Evolutionary conservation across 1,284 basidiomycete genomes (phyloP), one percentile per base, ranked within the genome.

Genomic region (Cryptococcus sp.): DNA sequence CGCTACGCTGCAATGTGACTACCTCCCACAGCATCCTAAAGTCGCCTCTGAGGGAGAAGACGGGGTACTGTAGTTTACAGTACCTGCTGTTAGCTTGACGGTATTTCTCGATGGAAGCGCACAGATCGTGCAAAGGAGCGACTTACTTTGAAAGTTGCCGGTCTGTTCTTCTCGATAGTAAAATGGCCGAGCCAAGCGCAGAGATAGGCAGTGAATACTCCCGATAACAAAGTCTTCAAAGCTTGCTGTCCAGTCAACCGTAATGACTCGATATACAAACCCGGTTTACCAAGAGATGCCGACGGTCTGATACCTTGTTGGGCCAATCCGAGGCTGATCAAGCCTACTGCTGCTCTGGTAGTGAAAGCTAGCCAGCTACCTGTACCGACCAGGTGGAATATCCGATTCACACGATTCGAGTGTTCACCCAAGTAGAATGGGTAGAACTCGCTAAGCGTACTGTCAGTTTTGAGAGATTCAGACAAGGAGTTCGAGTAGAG

Each of bases 391-490:
- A 69, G 54, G 55, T 69, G 67, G 13, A 69, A 48, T 22, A 58
- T 44, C 10, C 67, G 50, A 41, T 61, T 66, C n/a, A 61, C 40
- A 3, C 55, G 63, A n/a, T 41, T 47, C 5, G 63, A 61, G 41
- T 69, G 67, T 57, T 69, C 67, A 19, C 67, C 67, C 10, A 69
- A 57, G 46, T 69, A 69, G 50, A 69, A 69, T 6, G 67, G 67
- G 49, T 69, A 69, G 51, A 69, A 69, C 1, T 57, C 51, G 53
- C 46, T 37, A 52, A 62, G 59, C n/a, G 54, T 54, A 11, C 47
- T 40, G 57, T 34, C 2, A 34, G 29, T 13, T 10, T 34, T 7
- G 8, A 34, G 2, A 34, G 10, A 2, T 34, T 7, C 13, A 34
- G 29, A 34, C 29, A 10, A 2, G 29, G 5, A 10, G 13, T 4